Percentiles rank a stretch among this genome's conserved stretches.
phyloP scores from a whole-genome alignment of 495 filamentous ascomycete genomes.

The Penicillium steckii region DNA sequence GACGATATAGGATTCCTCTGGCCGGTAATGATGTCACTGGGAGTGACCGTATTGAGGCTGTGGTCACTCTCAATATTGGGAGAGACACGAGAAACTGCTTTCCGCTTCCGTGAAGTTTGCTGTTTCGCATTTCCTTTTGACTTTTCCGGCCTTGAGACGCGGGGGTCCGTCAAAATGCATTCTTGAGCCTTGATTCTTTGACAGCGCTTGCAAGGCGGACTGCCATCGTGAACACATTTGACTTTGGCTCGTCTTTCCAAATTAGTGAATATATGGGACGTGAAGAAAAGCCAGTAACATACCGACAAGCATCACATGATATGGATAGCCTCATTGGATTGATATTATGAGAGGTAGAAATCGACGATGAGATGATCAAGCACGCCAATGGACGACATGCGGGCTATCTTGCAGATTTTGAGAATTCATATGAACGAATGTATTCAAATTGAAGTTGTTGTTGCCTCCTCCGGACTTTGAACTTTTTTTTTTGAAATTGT shows the following conservation, averaged over 20 bases:
- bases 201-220: slow-evolving; percentile 40
- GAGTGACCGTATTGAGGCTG: background rate
- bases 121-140: slow-evolving; percentile 2
- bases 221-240: slow-evolving; percentile 43
- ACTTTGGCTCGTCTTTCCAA: slow-evolving; percentile 38
- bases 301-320: slow-evolving; percentile 45
- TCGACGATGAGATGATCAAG: background rate
- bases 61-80: background rate
- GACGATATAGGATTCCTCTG: slow-evolving; percentile 24
- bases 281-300: background rate
- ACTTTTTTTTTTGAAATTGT: background rate
- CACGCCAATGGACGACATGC: background rate
- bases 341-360: too few species aligned
- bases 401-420: background rate
- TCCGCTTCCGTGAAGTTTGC: slow-evolving; percentile 13
- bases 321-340: slow-evolving; percentile 39
- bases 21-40: slow-evolving; percentile 2
- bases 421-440: background rate
- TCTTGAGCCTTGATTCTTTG: slow-evolving; percentile 20
- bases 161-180: slow-evolving; percentile 37
- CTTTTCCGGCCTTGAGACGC: slow-evolving; percentile 7
- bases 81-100: slow-evolving; percentile 5
- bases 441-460: background rate
- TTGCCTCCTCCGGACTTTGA: background rate
- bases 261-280: background rate